A percentile compares a stretch with the other conserved stretches of the same genome.
Conservation (phyloP, 2,329 filamentous ascomycete genomes). For the Samsoniella hepiali region DNA sequence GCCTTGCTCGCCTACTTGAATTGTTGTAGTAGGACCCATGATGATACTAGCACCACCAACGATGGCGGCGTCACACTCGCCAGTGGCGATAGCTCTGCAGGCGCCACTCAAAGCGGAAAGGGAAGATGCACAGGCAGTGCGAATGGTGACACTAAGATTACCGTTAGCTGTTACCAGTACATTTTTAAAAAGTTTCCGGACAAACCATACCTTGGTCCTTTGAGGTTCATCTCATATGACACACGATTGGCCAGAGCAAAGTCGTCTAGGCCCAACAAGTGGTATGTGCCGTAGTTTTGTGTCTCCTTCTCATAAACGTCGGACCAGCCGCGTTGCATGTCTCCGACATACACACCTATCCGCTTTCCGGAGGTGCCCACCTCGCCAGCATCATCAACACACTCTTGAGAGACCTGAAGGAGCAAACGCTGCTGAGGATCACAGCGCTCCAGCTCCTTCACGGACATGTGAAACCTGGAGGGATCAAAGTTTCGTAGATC, state of each 20-base stretch:
- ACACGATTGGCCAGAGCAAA: constrained; percentile 5
- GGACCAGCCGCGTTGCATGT: constrained; percentile 5
- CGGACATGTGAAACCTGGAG: constrained; percentile 5
- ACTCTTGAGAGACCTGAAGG: constrained; percentile 30
- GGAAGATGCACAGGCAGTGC: not conserved
- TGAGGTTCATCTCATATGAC: constrained; percentile 4
- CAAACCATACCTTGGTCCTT: constrained; percentile 3
- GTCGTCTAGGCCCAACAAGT: not conserved
- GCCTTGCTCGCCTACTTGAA: constrained; percentile 25
- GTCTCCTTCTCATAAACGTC: not conserved
- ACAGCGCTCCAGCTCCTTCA: constrained; percentile 9
- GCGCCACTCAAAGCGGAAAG: not conserved
- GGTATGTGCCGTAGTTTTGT: not conserved
- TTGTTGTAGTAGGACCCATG: constrained; percentile 26
- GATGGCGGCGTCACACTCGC: constrained; percentile 30
- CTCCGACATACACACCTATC: constrained; percentile 9
- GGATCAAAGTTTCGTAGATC: constrained; percentile 11
- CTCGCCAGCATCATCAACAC: constrained; percentile 15
- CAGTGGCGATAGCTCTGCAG: constrained; percentile 10
- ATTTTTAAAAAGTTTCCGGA: not conserved
- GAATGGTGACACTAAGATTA: not conserved
- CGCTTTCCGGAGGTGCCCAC: not conserved
- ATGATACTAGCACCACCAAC: constrained; percentile 35
- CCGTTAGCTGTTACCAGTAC: not conserved
- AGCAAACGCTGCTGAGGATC: constrained; percentile 33